These are phyloP conservation scores for Chlamydomonas schloesseri DNA, from an alignment of 139 green algal genomes.

Conservation along the genomic window DNA sequence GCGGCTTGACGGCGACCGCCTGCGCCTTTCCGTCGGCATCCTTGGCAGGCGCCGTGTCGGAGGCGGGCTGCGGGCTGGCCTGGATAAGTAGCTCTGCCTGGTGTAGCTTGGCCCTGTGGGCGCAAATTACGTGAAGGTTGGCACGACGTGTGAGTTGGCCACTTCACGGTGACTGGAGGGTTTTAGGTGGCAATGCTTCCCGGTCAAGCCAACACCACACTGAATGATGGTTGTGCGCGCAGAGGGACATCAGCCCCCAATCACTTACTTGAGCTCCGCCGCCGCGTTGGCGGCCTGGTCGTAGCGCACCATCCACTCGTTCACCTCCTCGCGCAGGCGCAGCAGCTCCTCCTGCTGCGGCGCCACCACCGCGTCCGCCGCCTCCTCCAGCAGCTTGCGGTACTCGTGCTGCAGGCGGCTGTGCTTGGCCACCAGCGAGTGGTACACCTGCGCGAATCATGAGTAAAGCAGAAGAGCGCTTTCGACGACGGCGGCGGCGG, in stretches of 20 bases:
- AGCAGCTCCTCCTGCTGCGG: constrained; percentile 60
- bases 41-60: not conserved
- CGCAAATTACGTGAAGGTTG: no score
- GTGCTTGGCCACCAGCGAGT: constrained; percentile 65
- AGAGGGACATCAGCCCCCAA: no score
- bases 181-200: no score
- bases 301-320: constrained; percentile 37
- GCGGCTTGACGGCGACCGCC: not conserved
- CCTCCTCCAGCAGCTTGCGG: constrained; percentile 62
- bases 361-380: constrained; percentile 49
- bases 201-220: no score
- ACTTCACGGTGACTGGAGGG: no score
- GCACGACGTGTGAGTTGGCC: no score
- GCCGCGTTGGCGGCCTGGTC: constrained; percentile 26
- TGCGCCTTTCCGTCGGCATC: not conserved
- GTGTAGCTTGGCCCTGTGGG: constrained; percentile 52
- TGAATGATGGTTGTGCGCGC: no score
- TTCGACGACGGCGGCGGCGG: no score
- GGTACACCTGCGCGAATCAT: constrained; percentile 53
- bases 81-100: constrained; percentile 43
- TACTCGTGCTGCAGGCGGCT: constrained; percentile 56
- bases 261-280: constrained; percentile 38
- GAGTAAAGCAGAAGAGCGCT: no score
- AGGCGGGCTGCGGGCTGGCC: not conserved
- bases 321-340: constrained; percentile 55